Conservation (phyloP, 306 rosid species). For the Crataegus laevigata region DNA sequence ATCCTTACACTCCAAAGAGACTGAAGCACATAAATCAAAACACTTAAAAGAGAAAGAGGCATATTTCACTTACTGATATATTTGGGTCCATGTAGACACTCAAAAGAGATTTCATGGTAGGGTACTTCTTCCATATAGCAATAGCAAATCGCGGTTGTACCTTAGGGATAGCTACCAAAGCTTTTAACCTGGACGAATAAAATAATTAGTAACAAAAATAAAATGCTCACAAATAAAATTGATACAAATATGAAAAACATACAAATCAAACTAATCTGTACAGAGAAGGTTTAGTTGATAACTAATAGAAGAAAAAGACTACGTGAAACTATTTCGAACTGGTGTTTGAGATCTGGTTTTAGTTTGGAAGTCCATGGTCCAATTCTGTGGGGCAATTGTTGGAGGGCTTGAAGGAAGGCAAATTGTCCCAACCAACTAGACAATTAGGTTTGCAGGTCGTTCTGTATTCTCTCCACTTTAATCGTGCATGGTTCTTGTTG, state of each 20-base stretch:
- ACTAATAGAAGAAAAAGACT: not conserved
- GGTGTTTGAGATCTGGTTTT: not conserved
- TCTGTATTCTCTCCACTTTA: not conserved
- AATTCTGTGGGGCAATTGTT: not conserved
- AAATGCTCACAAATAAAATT: not conserved
- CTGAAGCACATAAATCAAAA: conserved; percentile 25
- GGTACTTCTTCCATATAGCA: conserved; percentile 85
- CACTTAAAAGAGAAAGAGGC: conserved; percentile 15
- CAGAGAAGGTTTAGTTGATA: not conserved
- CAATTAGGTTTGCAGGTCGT: not conserved
- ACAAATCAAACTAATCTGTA: not conserved
- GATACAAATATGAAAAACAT: not conserved
- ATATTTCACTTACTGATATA: conserved; percentile 51
- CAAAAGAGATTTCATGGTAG: conserved; percentile 83
- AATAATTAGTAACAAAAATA: not conserved
- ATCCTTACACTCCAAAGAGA: not conserved
- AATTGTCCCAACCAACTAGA: not conserved
- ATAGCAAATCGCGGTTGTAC: conserved; percentile 90
- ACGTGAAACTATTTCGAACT: not conserved
- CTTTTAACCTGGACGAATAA: conserved; percentile 63
- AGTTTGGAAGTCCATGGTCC: not conserved
- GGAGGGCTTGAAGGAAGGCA: not conserved
- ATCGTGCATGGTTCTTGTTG: not conserved
- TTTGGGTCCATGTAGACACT: conserved; percentile 72
- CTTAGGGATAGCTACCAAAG: conserved; percentile 90